phyloP scores from a whole-genome alignment of 2,329 filamentous ascomycete species.

The Xylaria sp. region DNA sequence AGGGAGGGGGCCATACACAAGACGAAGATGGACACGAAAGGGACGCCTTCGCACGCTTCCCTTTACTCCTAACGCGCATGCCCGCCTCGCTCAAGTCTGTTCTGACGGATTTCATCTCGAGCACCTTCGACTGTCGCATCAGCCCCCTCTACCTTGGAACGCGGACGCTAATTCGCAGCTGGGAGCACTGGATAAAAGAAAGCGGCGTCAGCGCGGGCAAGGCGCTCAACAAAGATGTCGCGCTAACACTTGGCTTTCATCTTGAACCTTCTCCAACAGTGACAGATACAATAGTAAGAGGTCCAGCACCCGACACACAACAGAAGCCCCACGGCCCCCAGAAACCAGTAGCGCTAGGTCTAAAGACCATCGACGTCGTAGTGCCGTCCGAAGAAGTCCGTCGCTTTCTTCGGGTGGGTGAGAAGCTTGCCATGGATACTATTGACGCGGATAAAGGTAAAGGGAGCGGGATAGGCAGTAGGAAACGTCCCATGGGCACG shows the following conservation, averaged over 20 bases:
- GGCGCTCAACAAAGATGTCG: conserved; percentile 58
- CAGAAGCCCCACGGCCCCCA: neutral
- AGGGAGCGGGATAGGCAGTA: conserved; percentile 8
- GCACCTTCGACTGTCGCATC: conserved; percentile 67
- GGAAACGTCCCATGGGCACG: conserved; percentile 44
- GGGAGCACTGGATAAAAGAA: conserved; percentile 63
- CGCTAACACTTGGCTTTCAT: conserved; percentile 64
- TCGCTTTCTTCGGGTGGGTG: conserved; percentile 59
- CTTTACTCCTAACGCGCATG: conserved; percentile 67
- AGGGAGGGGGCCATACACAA: neutral
- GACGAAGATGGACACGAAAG: neutral
- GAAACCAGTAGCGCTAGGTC: conserved; percentile 43
- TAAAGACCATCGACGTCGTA: conserved; percentile 63
- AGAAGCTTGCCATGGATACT: neutral
- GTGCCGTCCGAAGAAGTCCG: conserved; percentile 61
- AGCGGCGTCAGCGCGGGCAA: conserved; percentile 52
- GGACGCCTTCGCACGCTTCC: conserved; percentile 58
- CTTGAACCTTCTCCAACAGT: conserved; percentile 48
- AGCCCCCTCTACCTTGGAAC: conserved; percentile 63
- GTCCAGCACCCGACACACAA: neutral
- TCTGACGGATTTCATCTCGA: conserved; percentile 63
- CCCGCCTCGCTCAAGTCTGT: conserved; percentile 62
- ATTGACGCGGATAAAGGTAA: neutral
- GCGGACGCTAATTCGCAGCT: conserved; percentile 60
- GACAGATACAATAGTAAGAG: neutral